A percentile compares a stretch with the other conserved stretches of the same genome.
Conservation (phyloP, 1,284 basidiomycete species). For the Irpex sp. region DNA sequence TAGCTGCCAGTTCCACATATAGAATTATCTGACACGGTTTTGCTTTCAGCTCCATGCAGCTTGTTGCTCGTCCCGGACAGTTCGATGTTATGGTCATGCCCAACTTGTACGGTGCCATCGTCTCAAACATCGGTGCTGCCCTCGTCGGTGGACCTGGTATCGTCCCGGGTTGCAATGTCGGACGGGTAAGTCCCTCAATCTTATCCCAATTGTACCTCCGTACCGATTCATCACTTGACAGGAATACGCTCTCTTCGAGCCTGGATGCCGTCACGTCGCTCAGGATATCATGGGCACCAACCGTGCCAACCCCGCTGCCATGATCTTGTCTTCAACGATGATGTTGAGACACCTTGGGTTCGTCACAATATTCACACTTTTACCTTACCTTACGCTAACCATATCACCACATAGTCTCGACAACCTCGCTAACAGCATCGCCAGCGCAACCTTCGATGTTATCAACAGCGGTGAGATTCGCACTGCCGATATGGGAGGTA, state of each 20-base stretch:
- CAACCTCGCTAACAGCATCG: slow-evolving; percentile 92
- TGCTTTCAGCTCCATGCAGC: slow-evolving; percentile 87
- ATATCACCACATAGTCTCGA: slow-evolving; percentile 60
- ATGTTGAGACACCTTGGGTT: slow-evolving; percentile 97
- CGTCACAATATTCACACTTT: slow-evolving; percentile 16
- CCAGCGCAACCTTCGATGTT: slow-evolving; percentile 90
- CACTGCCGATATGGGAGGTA: slow-evolving; percentile 95
- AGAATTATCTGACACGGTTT: not conserved
- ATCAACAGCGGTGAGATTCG: slow-evolving; percentile 88
- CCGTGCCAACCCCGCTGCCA: slow-evolving; percentile 96
- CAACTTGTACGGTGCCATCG: slow-evolving; percentile 97
- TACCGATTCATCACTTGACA: slow-evolving; percentile 25
- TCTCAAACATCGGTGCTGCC: slow-evolving; percentile 97
- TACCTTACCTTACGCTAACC: not conserved
- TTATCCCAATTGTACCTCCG: slow-evolving; percentile 1
- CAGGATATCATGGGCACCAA: slow-evolving; percentile 98
- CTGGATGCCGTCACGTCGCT: slow-evolving; percentile 97
- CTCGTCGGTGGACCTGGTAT: slow-evolving; percentile 98
- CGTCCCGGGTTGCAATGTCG: slow-evolving; percentile 98
- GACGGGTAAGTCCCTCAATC: slow-evolving; percentile 58
- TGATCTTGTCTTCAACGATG: slow-evolving; percentile 98
- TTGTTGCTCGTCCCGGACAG: slow-evolving; percentile 91
- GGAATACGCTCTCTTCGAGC: slow-evolving; percentile 99
- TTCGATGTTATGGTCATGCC: slow-evolving; percentile 99
- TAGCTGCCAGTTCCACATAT: not conserved